Base-by-base conservation (phyloP, 495 filamentous ascomycete species). In the Talaromyces liani region DNA sequence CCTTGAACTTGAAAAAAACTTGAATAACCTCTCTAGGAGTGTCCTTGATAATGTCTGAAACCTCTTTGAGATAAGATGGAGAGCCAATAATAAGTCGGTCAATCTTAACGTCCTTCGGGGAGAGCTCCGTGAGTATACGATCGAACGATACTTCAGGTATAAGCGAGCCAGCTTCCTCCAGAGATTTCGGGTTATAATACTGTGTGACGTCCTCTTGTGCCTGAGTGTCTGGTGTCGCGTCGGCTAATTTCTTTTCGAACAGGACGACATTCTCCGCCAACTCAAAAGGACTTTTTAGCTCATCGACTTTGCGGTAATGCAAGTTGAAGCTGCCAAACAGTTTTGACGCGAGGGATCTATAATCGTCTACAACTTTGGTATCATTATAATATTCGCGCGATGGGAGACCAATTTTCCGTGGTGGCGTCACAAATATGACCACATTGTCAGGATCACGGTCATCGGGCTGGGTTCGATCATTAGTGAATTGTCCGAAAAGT, bases 401-500 rank as follows among this genome's bases (percentile, higher is more conserved):
- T 22, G 87, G 85, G 29, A 90, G 79, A 14, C 85, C 84, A 66
- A 86, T 83, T 54, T 72, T 66, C 0, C 71, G 69, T 49, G 84
- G 84, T 16, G 82, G 82, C 6, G 73, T 78, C 20, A 85, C 72
- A 63, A 82, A 76, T 18, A 88, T 77, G n/a, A 80, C 80, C 20
- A 87, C 80, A 58, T 80, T 81, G 68, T 87, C 84, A 29, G 87
- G 87, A 68, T 88, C 82, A 71, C 84, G 85, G 68, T 89, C 86
- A 70, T 84, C 82, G 49, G 82, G 73, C 80, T 82, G 51, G 1
- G 51, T 16, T 7, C 45, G 14, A 16, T 62, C 18, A 22, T 70
- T 49, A 69, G 65, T 34, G 49, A 18, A 29, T 4, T 25, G 2
- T 27, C n/a, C 9, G 3, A 10, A 14, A 56, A 29, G 9, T 5